Base-by-base conservation (phyloP, 495 filamentous ascomycete species). In the Staphylotrichum tortipilum region DNA sequence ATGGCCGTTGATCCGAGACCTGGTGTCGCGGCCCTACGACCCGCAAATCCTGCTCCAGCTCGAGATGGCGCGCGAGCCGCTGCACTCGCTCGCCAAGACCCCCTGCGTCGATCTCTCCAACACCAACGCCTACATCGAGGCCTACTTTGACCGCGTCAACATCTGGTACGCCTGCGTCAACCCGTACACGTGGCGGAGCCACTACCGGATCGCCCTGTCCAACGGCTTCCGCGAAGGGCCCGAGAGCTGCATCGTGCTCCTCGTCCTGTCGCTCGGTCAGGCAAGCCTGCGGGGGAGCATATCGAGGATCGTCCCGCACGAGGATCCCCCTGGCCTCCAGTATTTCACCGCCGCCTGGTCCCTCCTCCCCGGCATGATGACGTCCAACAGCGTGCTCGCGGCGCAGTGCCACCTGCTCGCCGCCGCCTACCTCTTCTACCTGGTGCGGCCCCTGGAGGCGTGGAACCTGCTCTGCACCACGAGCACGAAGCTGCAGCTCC, bases 121-220 rank as follows among this genome's bases (percentile, higher is more conserved):
- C 65, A 83, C 83, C n/a, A 72, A 78, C 19, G 71, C 77, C 12
- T 88, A 88, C 65, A 80, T 86, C 42, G 78, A 82, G 59, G 78
- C 85, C 8, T 89, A 85, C 66, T 91, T 91, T 55, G 79, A 83
- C 36, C 75, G 82, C 21, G 86, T 87, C 48, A 89, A 89, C 59
- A 75, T 87, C 5, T 91, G 86, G 84, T 89, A 89, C 54, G 86
- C 86, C 28, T 86, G 83, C 63, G 85, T 91, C 45, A 89, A 88
- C 63, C 86, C 86, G 19, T 86, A 83, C 65, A 85, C 79, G 17
- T 91, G 86, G 86, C 72, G 76, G n/a, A 78, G 76, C 49, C 82
- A 87, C 63, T 89, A 89, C 61, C 73, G 76, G 17, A 81, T 74
- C 7, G 86, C 86, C 1, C 71, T 87, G 3, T 82, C 83, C 1